Base-by-base conservation (phyloP, 805 yeast species). In the Ogataea populi-albae region DNA sequence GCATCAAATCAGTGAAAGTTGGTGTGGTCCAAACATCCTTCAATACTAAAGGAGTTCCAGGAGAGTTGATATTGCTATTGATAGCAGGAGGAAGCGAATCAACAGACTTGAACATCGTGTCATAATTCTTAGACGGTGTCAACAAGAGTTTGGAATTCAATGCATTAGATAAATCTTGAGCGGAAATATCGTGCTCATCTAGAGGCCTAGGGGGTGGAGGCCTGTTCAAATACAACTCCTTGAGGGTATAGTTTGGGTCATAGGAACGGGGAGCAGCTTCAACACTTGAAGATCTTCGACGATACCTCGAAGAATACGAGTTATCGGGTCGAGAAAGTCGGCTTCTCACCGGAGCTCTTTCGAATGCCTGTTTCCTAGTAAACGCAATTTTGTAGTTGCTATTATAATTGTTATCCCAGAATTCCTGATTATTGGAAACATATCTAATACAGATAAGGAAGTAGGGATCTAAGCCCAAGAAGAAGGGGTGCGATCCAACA, bases 381-480 rank as follows among this genome's bases (percentile, higher is more conserved):
- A 61, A 69, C 24, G 57, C 57, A 12, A 86, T 59, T 27, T 64
- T 68, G 59, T 82, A 86, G 61, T 86, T 86, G 29, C 61, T 55
- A 34, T 54, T 53, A 24, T 61, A 43, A 60, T 86, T 87, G 62
- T 84, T 86, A 57, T 86, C 96, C 95, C 95, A 86, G 52, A 55
- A 72, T 46, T 79, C 88, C 29, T 53, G 49, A 11, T 70, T 69
- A 27, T 62, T 57, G 14, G 76, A 61, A 30, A 54, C 50, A 55
- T 75, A 85, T 35, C 73, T 69, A 26, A 82, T 69, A 50, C 94
- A 85, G 47, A 84, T 62, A 28, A 45, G 37, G 33, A 57, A 47
- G 12, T 35, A 38, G 4, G 61, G 61, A 18, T 40, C 34, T 10
- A 22, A n/a, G 6, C 37, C 45, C 11, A 30, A 25, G 2, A 65